Base-by-base conservation (phyloP, 768 basidiomycete genomes). In the Russula sp. region DNA sequence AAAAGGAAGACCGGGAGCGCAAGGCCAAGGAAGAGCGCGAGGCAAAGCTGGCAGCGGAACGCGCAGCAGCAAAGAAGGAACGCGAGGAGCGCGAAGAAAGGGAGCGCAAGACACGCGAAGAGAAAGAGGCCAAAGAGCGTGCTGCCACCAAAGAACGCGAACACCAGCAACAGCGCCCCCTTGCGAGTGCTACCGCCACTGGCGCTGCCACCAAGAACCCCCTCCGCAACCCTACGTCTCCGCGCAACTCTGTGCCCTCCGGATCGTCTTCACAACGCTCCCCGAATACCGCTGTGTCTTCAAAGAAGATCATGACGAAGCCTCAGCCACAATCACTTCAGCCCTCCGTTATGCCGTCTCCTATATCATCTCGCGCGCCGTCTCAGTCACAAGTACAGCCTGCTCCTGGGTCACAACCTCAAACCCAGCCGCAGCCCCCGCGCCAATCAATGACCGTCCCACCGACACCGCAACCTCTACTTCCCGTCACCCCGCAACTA, bases 261-360 rank as follows among this genome's bases (percentile, higher is more conserved):
- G 76, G 77, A 31, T 79, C 82, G 22, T 73, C 78, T 50, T 79
- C 76, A 64, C 80, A 78, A 40, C 77, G 78, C 35, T 78, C 78
- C 9, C 78, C 77, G 42, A 77, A 75, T 44, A 82, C 79, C 65
- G 77, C 79, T 22, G 72, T 74, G 16, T 71, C 79, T 51, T 73
- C 77, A 48, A 89, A 88, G 81, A 89, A 88, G 78, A 82, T 80
- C 60, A 75, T 79, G 69, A 81, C 75, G 70, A 88, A 86, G 73
- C 71, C 75, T 16, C 57, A 71, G 37, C 32, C 48, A 16, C 57
- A 59, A 20, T 34, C 44, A 32, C 16, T 48, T 11, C 59, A 60
- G 16, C 56, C 72, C 20, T 59, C 71, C 10, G 55, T 63, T 27
- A 27, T 59, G 13, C 57, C 68, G 18, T 60, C 68, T 13, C 63